Evolutionary conservation across 768 basidiomycete species (phyloP), one percentile per base, ranked within the genome.

Genomic region (Termitomyces sp.): DNA sequence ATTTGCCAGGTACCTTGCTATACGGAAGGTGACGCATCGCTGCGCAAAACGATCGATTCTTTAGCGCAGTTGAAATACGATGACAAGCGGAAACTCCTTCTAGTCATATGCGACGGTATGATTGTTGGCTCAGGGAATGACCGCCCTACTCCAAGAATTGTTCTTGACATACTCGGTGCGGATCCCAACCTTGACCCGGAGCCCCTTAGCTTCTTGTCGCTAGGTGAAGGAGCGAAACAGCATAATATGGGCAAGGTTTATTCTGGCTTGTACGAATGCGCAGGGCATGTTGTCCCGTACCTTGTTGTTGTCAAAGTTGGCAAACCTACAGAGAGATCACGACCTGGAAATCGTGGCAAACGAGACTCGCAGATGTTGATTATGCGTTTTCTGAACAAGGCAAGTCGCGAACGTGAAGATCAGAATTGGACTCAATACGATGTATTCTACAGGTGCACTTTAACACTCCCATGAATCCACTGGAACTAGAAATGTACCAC

Each of bases 211-310:
- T 99, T 98, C 82, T 73, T 92, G 54, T 94, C 90, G 12, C 81
- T 99, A 44, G 96, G 96, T 16, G 93, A 97, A 67, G 96, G 96
- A 39, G 86, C 91, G 37, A 92, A 92, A 71, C 96, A 97, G 73
- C 92, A 97, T 66, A 99, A 98, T 68, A 94, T 96, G 90, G 96
- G 90, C 75, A 98, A 97, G 75, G 86, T 98, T 3, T 98, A 95
- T 71, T 96, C 95, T 12, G 95, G 96, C 6, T 68, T 98, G 64
- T 98, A 98, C 66, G 97, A 98, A 69, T 89, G 85, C 62, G 78
- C 88, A 34, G 95, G 96, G 2, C 96, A 98, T 67, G 94, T 98
- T 65, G 93, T 99, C 0, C 97, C 96, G 20, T 98, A 95, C 65
- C 72, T 95, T 61, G 92, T 94, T 34, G 74, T 98, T 31, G 92